A percentile compares a stretch with the other conserved stretches of the same genome.
Evolutionary conservation across 164 flowering plant species (phyloP).

Genomic region (Pachysandra terminalis): DNA sequence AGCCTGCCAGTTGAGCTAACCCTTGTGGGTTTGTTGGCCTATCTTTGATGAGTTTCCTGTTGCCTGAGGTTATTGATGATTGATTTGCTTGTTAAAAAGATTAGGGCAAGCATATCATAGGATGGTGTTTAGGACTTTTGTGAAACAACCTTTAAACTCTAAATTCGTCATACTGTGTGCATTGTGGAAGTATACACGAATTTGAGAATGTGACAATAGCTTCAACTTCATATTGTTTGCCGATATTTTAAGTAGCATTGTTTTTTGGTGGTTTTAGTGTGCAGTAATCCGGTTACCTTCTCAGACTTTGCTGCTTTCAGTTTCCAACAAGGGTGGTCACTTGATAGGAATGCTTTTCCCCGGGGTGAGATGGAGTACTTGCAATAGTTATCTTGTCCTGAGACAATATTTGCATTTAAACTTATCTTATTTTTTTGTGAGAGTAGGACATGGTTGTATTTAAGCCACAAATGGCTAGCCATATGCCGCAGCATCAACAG

Average conservation of each 20-base stretch:
- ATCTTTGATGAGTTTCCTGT: no score
- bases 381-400: background rate
- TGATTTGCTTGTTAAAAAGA: no score
- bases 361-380: constrained; percentile 56
- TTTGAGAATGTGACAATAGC: background rate
- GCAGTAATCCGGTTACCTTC: constrained; percentile 94
- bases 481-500: constrained; percentile 35
- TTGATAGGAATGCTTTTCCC: constrained; percentile 99
- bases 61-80: no score
- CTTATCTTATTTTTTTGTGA: constrained; percentile 4
- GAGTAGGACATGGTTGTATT: constrained; percentile 93
- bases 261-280: constrained; percentile 48
- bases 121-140: no score
- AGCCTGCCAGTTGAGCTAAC: no score
- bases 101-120: no score
- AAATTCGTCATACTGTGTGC: no score
- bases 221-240: background rate
- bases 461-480: constrained; percentile 74
- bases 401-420: background rate
- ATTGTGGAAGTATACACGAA: background rate
- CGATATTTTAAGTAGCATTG: background rate
- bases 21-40: no score
- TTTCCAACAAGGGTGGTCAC: constrained; percentile 92
- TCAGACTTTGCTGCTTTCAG: constrained; percentile 91
- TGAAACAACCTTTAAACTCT: no score